A percentile compares a stretch with the other conserved stretches of the same genome.
Conservation (phyloP, 768 basidiomycete genomes). For the Naganishia randhawae region DNA sequence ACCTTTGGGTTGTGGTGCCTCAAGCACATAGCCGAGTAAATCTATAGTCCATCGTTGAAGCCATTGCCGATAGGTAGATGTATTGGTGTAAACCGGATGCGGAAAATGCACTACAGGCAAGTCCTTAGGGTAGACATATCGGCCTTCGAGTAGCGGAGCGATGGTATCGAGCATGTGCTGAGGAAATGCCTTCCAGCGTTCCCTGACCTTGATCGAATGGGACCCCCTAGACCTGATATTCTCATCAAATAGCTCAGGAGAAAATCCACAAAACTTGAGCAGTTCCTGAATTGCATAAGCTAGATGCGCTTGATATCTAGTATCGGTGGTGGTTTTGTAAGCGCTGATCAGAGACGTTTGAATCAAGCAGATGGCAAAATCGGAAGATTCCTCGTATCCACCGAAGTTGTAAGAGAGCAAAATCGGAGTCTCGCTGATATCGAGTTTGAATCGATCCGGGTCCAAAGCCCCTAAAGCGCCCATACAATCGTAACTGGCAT, state of each 20-base stretch:
- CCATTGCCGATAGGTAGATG: slow-evolving; percentile 91
- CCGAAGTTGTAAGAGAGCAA: slow-evolving; percentile 75
- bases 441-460: slow-evolving; percentile 81
- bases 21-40: slow-evolving; percentile 60
- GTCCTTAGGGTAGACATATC: slow-evolving; percentile 53
- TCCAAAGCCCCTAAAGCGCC: slow-evolving; percentile 90
- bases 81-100: slow-evolving; percentile 73
- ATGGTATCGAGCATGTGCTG: slow-evolving; percentile 81
- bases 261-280: slow-evolving; percentile 79
- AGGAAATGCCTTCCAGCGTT: slow-evolving; percentile 67
- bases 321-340: slow-evolving; percentile 89
- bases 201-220: slow-evolving; percentile 59
- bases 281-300: slow-evolving; percentile 91
- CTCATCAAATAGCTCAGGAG: slow-evolving; percentile 36
- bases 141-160: slow-evolving; percentile 68
- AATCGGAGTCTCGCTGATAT: slow-evolving; percentile 60
- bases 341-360: slow-evolving; percentile 78
- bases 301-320: slow-evolving; percentile 80
- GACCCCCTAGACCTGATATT: slow-evolving; percentile 60
- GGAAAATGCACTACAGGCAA: slow-evolving; percentile 49
- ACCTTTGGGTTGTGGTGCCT: slow-evolving; percentile 39
- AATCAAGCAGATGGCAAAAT: slow-evolving; percentile 82
- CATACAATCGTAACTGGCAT: slow-evolving; percentile 80
- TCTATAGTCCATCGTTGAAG: slow-evolving; percentile 81
- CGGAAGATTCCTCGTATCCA: slow-evolving; percentile 68